Conservation (phyloP, 1,284 basidiomycete genomes). For the Tausonia pullulans region DNA sequence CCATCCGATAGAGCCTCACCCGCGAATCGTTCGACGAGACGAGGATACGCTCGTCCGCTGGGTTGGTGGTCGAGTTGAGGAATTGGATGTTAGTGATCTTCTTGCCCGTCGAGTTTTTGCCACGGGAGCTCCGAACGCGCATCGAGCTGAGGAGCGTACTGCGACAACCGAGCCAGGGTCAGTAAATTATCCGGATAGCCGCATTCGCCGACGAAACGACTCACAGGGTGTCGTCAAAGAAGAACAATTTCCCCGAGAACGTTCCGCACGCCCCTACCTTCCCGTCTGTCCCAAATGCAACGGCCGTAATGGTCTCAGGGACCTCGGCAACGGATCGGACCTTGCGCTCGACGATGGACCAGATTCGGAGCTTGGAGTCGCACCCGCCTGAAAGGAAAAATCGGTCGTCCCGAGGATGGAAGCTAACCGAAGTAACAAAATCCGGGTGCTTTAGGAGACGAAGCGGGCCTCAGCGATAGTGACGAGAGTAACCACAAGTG, state of each 20-base stretch:
- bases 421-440: constrained; percentile 32
- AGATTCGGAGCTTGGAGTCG: constrained; percentile 33
- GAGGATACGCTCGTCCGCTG: constrained; percentile 27
- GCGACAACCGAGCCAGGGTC: too few relatives aligned
- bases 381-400: constrained; percentile 33
- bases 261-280: constrained; percentile 27
- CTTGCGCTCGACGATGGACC: constrained; percentile 24
- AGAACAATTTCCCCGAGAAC: constrained; percentile 14
- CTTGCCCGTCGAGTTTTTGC: constrained; percentile 29
- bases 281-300: constrained; percentile 30
- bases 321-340: constrained; percentile 15
- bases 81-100: constrained; percentile 30
- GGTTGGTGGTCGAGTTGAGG: constrained; percentile 1
- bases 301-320: constrained; percentile 30
- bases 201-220: not conserved
- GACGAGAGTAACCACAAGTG: not conserved
- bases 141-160: constrained; percentile 14
- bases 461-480: not conserved
- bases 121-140: constrained; percentile 26
- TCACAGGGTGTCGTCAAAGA: constrained; percentile 26
- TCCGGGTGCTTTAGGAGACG: constrained; percentile 25
- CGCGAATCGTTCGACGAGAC: constrained; percentile 35
- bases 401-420: constrained; percentile 32
- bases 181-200: too few relatives aligned
- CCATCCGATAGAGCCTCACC: constrained; percentile 29